Percentiles rank a stretch among this genome's conserved stretches.
These are phyloP conservation scores for Gardenia jasminoides DNA, from an alignment of 257 asterid species.

Conservation along the genomic window DNA sequence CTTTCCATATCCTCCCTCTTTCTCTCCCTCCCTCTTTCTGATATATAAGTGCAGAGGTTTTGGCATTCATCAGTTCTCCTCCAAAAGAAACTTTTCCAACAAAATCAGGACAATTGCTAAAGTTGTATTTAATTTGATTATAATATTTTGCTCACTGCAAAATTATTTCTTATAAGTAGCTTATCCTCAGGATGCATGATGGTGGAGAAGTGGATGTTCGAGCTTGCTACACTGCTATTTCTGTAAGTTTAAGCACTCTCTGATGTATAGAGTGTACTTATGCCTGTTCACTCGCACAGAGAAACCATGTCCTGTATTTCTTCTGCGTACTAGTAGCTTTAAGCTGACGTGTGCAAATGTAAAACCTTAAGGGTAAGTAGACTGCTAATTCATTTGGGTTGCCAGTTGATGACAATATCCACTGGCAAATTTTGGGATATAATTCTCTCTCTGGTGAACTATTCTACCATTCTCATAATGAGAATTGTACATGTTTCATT, in stretches of 20 bases:
- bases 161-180: no score
- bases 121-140: no score
- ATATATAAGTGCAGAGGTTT: neutral
- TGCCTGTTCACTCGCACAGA: neutral
- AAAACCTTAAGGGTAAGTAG: neutral
- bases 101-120: neutral
- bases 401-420: neutral
- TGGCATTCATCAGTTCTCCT: neutral
- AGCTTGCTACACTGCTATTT: constrained; percentile 94
- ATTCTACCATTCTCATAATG: neutral
- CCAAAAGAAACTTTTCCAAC: neutral
- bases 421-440: neutral
- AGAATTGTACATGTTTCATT: no score
- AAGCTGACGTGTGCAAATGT: no score
- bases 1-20: neutral
- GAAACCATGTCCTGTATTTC: neutral
- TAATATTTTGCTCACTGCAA: no score
- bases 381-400: neutral
- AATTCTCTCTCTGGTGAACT: neutral
- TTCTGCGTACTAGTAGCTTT: neutral
- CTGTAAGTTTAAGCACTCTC: constrained; percentile 55
- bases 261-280: neutral
- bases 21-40: neutral
- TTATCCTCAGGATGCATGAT: constrained; percentile 76
- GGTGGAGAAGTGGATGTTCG: constrained; percentile 98